Evolutionary conservation across 495 filamentous ascomycete species (phyloP).

Genomic region (Chlorociboria aeruginascens): DNA sequence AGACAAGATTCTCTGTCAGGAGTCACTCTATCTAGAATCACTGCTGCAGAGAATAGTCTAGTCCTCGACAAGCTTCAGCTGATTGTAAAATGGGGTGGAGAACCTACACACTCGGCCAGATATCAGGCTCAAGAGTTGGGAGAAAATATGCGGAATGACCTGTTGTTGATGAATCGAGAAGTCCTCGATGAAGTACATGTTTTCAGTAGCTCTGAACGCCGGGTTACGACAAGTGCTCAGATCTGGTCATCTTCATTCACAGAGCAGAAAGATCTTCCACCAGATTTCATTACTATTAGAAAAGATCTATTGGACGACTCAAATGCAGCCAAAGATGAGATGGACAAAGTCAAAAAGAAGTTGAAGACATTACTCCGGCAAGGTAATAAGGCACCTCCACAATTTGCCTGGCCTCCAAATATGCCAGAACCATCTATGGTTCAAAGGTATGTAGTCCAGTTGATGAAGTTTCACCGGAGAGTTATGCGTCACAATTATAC

Average conservation of each 20-base stretch:
- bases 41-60: constrained; percentile 78
- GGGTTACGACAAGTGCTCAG: constrained; percentile 90
- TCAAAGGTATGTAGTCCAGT: constrained; percentile 76
- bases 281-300: constrained; percentile 73
- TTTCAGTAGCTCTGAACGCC: constrained; percentile 87
- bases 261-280: constrained; percentile 70
- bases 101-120: constrained; percentile 92
- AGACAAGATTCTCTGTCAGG: constrained; percentile 76
- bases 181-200: constrained; percentile 81
- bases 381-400: constrained; percentile 75
- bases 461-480: constrained; percentile 93
- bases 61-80: constrained; percentile 91
- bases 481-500: constrained; percentile 89
- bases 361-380: constrained; percentile 81
- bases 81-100: constrained; percentile 98
- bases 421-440: constrained; percentile 89
- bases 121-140: constrained; percentile 93
- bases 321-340: constrained; percentile 98
- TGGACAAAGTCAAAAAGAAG: constrained; percentile 99
- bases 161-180: constrained; percentile 86
- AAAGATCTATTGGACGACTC: constrained; percentile 96
- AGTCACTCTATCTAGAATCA: constrained; percentile 78
- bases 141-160: constrained; percentile 88
- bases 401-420: constrained; percentile 96
- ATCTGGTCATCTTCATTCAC: constrained; percentile 92